Conservation (phyloP, 768 basidiomycete species). For the Auriscalpium microsporum region DNA sequence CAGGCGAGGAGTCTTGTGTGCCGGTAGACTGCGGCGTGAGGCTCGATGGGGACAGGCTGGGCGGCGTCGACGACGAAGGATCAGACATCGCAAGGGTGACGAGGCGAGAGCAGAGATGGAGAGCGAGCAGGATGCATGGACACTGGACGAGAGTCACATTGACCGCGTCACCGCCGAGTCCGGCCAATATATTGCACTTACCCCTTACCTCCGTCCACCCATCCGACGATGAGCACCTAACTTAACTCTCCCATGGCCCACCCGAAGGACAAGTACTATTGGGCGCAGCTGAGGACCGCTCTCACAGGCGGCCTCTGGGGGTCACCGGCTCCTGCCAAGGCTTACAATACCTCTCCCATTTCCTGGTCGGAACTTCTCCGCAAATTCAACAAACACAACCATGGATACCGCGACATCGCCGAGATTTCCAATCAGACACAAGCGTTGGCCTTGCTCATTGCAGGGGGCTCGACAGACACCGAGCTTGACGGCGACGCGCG, state of each 20-base stretch:
- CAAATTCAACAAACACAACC: constrained; percentile 82
- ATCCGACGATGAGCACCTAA: neutral
- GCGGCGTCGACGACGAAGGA: constrained; percentile 37
- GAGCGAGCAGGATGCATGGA: neutral
- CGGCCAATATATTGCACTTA: neutral
- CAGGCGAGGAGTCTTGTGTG: constrained; percentile 27
- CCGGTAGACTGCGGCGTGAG: constrained; percentile 60
- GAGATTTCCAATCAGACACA: constrained; percentile 65
- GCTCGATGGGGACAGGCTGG: constrained; percentile 44
- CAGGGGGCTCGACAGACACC: constrained; percentile 32
- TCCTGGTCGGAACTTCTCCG: constrained; percentile 75
- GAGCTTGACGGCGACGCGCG: constrained; percentile 50
- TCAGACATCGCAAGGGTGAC: constrained; percentile 15
- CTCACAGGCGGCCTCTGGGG: constrained; percentile 74
- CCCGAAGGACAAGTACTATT: constrained; percentile 69
- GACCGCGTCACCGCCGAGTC: neutral
- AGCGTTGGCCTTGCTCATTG: constrained; percentile 45
- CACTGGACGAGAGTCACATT: neutral
- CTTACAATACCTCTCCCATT: constrained; percentile 41
- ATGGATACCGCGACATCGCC: constrained; percentile 48
- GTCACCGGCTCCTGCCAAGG: constrained; percentile 49
- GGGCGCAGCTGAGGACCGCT: constrained; percentile 61
- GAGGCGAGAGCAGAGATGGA: neutral
- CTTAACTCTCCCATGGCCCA: constrained; percentile 26
- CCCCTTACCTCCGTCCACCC: neutral